Evolutionary conservation across 2,329 filamentous ascomycete genomes (phyloP).

Genomic region (Cladosporium velox): DNA sequence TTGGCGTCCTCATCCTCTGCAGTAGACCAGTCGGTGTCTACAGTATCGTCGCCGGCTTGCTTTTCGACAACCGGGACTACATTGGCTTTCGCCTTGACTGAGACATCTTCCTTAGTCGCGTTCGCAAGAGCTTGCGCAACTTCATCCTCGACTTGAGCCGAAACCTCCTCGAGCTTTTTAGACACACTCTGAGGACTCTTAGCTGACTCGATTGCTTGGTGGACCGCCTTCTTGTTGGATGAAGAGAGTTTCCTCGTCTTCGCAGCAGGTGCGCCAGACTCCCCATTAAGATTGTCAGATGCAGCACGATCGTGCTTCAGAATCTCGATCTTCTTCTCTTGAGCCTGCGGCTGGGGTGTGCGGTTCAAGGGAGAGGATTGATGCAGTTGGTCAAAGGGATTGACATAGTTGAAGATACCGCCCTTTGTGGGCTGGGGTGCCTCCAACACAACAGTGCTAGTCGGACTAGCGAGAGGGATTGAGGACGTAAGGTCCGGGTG

Average conservation of each 20-base stretch:
- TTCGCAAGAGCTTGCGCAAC: conserved; percentile 65
- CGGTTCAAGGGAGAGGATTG: conserved; percentile 65
- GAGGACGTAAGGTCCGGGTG: conserved; percentile 31
- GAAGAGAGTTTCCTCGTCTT: conserved; percentile 42
- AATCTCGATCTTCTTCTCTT: conserved; percentile 46
- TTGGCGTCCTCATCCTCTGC: conserved; percentile 74
- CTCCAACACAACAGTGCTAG: conserved; percentile 41
- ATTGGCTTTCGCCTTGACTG: conserved; percentile 41
- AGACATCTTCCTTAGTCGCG: conserved; percentile 46
- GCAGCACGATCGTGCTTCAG: conserved; percentile 48
- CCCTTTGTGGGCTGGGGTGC: conserved; percentile 41
- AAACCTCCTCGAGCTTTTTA: conserved; percentile 68
- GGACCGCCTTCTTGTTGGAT: conserved; percentile 22
- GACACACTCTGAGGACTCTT: conserved; percentile 63
- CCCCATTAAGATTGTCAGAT: conserved; percentile 35
- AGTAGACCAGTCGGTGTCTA: conserved; percentile 74
- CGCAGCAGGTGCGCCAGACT: conserved; percentile 32
- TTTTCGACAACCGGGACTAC: conserved; percentile 38
- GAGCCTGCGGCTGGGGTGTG: conserved; percentile 49
- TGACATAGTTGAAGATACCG: conserved; percentile 67
- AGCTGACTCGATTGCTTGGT: conserved; percentile 21
- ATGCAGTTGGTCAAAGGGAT: conserved; percentile 70
- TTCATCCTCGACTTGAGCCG: conserved; percentile 59
- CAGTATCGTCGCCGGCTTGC: conserved; percentile 60
- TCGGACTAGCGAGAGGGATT: conserved; percentile 35